A percentile compares a stretch with the other conserved stretches of the same genome.
phyloP scores from a whole-genome alignment of 1,284 basidiomycete genomes.

The Sporisorium exsertum region DNA sequence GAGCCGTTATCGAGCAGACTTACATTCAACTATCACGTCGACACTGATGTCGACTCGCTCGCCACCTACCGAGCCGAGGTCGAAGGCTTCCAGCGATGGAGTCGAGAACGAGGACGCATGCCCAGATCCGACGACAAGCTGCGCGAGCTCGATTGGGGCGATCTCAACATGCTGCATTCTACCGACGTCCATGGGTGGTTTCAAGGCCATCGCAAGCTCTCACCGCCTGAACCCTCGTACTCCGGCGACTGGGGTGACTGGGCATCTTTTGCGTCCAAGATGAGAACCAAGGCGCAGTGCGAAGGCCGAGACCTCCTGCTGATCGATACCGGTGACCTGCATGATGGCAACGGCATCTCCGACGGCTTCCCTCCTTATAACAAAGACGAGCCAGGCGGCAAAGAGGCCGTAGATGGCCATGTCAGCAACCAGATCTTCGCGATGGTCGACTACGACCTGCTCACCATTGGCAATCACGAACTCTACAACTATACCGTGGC shows the following conservation, averaged over 20 bases:
- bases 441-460: slow-evolving; percentile 82
- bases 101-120: slow-evolving; percentile 50
- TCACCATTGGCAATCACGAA: slow-evolving; percentile 90
- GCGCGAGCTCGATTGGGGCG: slow-evolving; percentile 78
- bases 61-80: slow-evolving; percentile 43
- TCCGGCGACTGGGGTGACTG: slow-evolving; percentile 68
- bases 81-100: slow-evolving; percentile 49
- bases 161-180: slow-evolving; percentile 82
- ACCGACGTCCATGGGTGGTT: slow-evolving; percentile 79
- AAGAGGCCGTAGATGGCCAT: slow-evolving; percentile 60
- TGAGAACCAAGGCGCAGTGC: slow-evolving; percentile 54
- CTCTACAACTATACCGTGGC: slow-evolving; percentile 83
- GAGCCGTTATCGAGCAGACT: slow-evolving; percentile 41
- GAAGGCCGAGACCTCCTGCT: slow-evolving; percentile 66
- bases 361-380: slow-evolving; percentile 60
- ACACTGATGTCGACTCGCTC: slow-evolving; percentile 33
- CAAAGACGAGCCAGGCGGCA: slow-evolving; percentile 43
- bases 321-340: slow-evolving; percentile 66
- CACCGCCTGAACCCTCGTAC: slow-evolving; percentile 67
- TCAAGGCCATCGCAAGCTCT: slow-evolving; percentile 63
- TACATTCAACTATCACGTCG: slow-evolving; percentile 37
- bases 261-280: slow-evolving; percentile 66
- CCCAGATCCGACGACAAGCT: slow-evolving; percentile 57
- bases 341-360: slow-evolving; percentile 66
- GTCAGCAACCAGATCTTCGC: slow-evolving; percentile 72